Conservation (phyloP, 306 rosid species). For the Rubus parviflorus region DNA sequence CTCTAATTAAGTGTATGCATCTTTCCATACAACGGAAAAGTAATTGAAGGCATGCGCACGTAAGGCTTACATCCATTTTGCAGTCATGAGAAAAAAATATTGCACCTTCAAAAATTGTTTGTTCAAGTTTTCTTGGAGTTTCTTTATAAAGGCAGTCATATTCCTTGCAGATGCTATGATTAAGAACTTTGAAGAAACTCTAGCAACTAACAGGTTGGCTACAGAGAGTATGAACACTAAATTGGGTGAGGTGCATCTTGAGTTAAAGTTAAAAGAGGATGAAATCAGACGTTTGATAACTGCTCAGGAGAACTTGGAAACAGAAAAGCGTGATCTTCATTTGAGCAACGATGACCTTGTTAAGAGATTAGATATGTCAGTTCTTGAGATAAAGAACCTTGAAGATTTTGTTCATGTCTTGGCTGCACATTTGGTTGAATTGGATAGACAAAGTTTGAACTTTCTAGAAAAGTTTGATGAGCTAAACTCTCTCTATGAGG, state of each 20-base stretch:
- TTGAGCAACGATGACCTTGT: constrained; percentile 48
- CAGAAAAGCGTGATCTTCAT: constrained; percentile 59
- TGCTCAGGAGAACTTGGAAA: constrained; percentile 48
- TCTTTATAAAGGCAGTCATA: constrained; percentile 9
- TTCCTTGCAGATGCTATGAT: constrained; percentile 57
- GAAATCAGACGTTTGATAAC: constrained; percentile 47
- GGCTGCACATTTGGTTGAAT: constrained; percentile 49
- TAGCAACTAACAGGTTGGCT: constrained; percentile 50
- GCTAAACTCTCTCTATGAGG: constrained; percentile 59
- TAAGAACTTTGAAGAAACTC: constrained; percentile 59
- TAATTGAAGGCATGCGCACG: neutral
- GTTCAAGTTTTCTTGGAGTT: constrained; percentile 2
- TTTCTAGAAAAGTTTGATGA: constrained; percentile 63
- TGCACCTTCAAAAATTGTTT: constrained; percentile 7
- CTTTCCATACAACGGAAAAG: neutral
- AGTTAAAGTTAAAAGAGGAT: constrained; percentile 61
- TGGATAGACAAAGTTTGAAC: constrained; percentile 61
- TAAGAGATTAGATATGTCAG: constrained; percentile 51
- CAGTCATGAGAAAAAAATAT: constrained; percentile 3
- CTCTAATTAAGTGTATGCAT: neutral
- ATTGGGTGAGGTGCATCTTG: constrained; percentile 55
- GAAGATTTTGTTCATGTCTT: constrained; percentile 52
- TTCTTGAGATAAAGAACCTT: constrained; percentile 58
- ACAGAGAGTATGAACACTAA: constrained; percentile 62
- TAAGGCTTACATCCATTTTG: neutral